phyloP scores from a whole-genome alignment of 2,329 filamentous ascomycete species.

The Aureobasidium leucospermi region DNA sequence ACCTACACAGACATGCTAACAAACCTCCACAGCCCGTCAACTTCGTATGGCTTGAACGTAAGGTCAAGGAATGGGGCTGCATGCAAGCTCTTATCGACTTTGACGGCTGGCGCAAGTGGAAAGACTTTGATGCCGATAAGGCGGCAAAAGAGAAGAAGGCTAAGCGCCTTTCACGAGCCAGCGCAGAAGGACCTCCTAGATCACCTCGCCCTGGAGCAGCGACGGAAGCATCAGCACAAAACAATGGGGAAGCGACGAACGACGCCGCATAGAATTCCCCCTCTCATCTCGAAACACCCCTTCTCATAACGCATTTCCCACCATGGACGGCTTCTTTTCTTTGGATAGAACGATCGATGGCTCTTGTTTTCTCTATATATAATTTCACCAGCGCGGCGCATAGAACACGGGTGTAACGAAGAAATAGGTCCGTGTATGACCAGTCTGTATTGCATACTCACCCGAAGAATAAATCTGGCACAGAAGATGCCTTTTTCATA shows the following conservation, averaged over 20 bases:
- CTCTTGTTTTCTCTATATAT: neutral
- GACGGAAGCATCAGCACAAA: neutral
- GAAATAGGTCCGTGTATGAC: neutral
- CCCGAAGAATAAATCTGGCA: neutral
- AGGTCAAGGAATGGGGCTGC: slow-evolving; percentile 98
- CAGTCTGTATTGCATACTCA: slow-evolving; percentile 1
- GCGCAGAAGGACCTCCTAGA: neutral
- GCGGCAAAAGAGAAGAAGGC: slow-evolving; percentile 11
- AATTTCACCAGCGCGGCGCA: slow-evolving; percentile 3
- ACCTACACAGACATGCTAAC: neutral
- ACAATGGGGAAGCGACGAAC: neutral
- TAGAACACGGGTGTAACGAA: slow-evolving; percentile 2
- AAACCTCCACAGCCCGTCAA: slow-evolving; percentile 62
- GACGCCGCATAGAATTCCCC: neutral
- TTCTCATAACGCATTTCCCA: neutral
- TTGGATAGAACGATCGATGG: neutral
- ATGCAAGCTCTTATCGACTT: slow-evolving; percentile 99
- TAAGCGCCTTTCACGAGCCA: slow-evolving; percentile 6
- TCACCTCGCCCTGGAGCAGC: neutral
- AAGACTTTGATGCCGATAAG: slow-evolving; percentile 31
- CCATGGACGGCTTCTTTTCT: neutral
- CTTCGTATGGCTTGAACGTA: slow-evolving; percentile 93
- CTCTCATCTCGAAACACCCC: neutral
- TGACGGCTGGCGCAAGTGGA: slow-evolving; percentile 97
- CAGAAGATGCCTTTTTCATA: neutral